Evolutionary conservation across 495 filamentous ascomycete species (phyloP), one percentile per base, ranked within the genome.

Genomic region (Diplogelasinospora grovesii): DNA sequence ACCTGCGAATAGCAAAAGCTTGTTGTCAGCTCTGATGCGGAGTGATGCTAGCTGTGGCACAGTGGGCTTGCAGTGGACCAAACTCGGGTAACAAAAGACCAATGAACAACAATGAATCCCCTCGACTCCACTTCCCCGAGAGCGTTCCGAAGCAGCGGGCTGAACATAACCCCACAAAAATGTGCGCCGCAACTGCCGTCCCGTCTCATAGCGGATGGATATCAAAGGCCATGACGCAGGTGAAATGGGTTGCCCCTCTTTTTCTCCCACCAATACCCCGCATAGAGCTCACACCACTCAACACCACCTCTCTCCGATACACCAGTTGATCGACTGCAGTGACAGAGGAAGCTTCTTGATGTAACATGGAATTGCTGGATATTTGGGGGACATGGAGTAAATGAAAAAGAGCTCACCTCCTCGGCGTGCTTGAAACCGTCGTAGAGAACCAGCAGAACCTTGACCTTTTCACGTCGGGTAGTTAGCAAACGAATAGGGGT

Each of bases 361-460:
- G n/a, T n/a, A n/a, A 19, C 13, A 14, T 22, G 37, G 26, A 13
- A 27, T 20, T 9, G 15, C 24, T 7, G 24, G 19, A 22, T 28
- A 41, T 11, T n/a, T 26, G 39, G 20, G 20, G 7, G 22, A 36
- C 25, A 39, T 15, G 28, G 31, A 49, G 36, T 9, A 30, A 44
- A 39, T 19, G 20, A 43, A 29, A 21, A 11, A 22, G 29, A 28
- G 49, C 66, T 57, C 52, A 76, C 72, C 53, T 77, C 48, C 46
- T 71, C 41, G 48, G 66, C 70, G 54, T 72, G 69, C 52, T 64
- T 52, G 48, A 66, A 62, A 36, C 74, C 74, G 48, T 77, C 74
- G 59, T 77, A 77, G 39, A 77, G 60, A 38, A 75, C 69, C 42
- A 64, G 48, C 39, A 77, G 66, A 47, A 77, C 73, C 57, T 77